Evolutionary conservation across 2,329 filamentous ascomycete genomes (phyloP).

Genomic region (Graphiopsis chlorocephala): DNA sequence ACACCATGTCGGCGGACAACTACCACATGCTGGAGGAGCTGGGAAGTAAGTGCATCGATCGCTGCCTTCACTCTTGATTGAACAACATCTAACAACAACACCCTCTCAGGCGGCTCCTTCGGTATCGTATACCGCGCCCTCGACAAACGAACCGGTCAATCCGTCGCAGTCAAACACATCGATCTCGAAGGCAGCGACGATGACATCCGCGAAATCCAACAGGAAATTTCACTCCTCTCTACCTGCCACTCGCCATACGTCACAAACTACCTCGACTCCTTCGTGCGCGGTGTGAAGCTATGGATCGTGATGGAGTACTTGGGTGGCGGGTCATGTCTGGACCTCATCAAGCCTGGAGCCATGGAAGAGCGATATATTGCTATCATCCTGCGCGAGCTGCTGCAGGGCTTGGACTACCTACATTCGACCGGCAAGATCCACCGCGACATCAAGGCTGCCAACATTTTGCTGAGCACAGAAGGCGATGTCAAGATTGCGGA

Average conservation of each 20-base stretch:
- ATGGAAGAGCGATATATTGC: conserved; percentile 90
- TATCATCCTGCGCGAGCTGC: conserved; percentile 87
- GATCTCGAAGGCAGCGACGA: conserved; percentile 98
- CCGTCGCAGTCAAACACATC: conserved; percentile 97
- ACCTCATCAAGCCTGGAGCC: conserved; percentile 84
- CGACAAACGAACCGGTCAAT: conserved; percentile 83
- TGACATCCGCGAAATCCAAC: conserved; percentile 96
- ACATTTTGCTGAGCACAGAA: conserved; percentile 79
- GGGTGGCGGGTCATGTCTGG: conserved; percentile 90
- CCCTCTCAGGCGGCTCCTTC: conserved; percentile 76
- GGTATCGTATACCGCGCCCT: conserved; percentile 96
- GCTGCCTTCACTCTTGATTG: background rate
- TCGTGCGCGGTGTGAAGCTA: conserved; percentile 91
- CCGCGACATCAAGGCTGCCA: conserved; percentile 94
- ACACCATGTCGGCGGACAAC: conserved; percentile 64
- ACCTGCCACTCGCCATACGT: conserved; percentile 93
- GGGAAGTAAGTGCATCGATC: conserved; percentile 65
- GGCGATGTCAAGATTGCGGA: conserved; percentile 95
- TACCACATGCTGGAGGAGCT: conserved; percentile 97
- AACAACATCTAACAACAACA: background rate
- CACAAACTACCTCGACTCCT: conserved; percentile 94
- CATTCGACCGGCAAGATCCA: conserved; percentile 95
- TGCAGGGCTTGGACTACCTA: conserved; percentile 87
- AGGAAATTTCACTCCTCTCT: conserved; percentile 91
- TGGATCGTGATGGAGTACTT: conserved; percentile 99